phyloP scores from a whole-genome alignment of 495 filamentous ascomycete species.

The Hypoxylon fragiforme region DNA sequence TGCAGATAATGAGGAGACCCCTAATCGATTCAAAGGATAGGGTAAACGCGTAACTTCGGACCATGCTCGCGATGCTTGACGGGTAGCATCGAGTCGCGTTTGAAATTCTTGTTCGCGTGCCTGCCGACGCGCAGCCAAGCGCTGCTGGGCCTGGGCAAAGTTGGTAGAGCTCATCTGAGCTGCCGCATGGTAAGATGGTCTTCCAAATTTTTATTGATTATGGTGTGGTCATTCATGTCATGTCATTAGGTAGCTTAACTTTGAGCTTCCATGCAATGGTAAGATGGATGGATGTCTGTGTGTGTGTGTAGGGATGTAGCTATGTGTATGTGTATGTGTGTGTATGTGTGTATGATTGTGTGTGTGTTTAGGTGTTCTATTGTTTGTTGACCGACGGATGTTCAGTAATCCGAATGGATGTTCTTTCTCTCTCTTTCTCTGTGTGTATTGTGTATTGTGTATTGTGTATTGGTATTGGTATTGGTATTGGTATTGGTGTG shows the following conservation, averaged over 20 bases:
- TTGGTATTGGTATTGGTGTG: no score
- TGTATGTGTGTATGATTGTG: no score
- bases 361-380: no score
- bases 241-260: no score
- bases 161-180: constrained; percentile 70
- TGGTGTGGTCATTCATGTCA: constrained; percentile 14
- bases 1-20: constrained; percentile 56
- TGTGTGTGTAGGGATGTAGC: no score
- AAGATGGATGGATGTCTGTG: no score
- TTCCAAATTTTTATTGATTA: neutral
- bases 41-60: constrained; percentile 62
- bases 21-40: constrained; percentile 64
- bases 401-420: no score
- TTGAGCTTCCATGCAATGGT: no score
- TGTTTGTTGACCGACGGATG: no score
- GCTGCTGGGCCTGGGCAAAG: constrained; percentile 83
- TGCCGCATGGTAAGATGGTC: constrained; percentile 17
- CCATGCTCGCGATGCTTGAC: constrained; percentile 61
- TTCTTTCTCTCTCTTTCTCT: no score
- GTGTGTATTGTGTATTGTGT: neutral
- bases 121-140: constrained; percentile 75
- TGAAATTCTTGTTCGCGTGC: constrained; percentile 66
- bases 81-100: constrained; percentile 58
- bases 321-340: no score
- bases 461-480: neutral